phyloP scores from a whole-genome alignment of 73 alveolate species.

The Effrenium voratum region DNA sequence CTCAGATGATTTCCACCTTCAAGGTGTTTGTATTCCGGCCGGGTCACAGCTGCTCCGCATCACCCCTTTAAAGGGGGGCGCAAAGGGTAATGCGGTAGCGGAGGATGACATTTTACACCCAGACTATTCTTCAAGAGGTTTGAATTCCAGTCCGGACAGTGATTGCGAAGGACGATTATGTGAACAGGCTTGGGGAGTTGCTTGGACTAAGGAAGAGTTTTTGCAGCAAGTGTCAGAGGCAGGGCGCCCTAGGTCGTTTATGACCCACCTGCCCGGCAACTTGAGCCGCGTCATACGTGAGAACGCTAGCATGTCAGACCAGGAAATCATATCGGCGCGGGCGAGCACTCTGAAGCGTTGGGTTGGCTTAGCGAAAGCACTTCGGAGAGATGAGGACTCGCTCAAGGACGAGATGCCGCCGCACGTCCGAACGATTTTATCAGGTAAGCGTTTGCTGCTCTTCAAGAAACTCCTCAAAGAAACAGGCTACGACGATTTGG shows the following conservation, averaged over 20 bases:
- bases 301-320: neutral
- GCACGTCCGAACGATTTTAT: neutral
- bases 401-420: neutral
- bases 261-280: neutral
- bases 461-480: neutral
- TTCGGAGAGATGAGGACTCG: neutral
- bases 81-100: no score
- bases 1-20: no score
- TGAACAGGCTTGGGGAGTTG: no score
- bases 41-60: no score
- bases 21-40: no score
- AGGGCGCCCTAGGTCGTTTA: neutral
- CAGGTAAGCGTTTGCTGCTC: neutral
- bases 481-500: neutral
- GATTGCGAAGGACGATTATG: no score
- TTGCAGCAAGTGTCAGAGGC: neutral
- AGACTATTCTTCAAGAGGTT: no score
- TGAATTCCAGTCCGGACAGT: no score
- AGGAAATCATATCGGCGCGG: neutral
- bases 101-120: no score
- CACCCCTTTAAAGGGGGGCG: no score
- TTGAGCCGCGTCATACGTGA: neutral
- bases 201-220: no score
- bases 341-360: neutral
- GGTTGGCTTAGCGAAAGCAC: neutral